Evolutionary conservation across 345 rosid species (phyloP).

Genomic region (Corymbia maculata): DNA sequence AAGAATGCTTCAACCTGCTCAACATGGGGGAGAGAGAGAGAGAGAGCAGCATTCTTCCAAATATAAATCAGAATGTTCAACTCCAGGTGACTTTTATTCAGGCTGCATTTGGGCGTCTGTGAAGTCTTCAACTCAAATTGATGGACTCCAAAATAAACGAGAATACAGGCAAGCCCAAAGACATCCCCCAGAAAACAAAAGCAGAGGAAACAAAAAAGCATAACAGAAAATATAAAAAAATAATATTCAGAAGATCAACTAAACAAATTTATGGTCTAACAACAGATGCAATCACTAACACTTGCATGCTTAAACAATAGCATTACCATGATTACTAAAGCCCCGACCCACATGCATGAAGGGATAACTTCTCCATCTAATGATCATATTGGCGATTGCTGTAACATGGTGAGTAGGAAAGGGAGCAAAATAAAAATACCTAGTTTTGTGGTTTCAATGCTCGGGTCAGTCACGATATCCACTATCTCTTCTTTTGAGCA

Average conservation of each 20-base stretch:
- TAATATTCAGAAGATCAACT: neutral
- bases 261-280: neutral
- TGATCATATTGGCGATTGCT: neutral
- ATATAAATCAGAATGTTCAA: neutral
- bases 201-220: neutral
- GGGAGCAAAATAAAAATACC: slow-evolving; percentile 24
- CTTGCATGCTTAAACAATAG: neutral
- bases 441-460: slow-evolving; percentile 60
- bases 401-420: neutral
- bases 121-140: neutral
- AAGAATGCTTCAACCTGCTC: neutral
- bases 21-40: neutral
- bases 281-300: neutral
- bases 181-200: neutral
- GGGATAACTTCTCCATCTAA: neutral
- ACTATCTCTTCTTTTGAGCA: slow-evolving; percentile 72
- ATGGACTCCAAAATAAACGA: neutral
- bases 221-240: neutral
- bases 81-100: neutral
- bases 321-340: neutral
- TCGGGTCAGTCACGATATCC: slow-evolving; percentile 49
- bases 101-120: neutral
- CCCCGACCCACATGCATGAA: neutral
- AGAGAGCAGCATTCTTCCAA: neutral
- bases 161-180: neutral